Evolutionary conservation across 345 rosid genomes (phyloP).

Genomic region (Psidium guajava): DNA sequence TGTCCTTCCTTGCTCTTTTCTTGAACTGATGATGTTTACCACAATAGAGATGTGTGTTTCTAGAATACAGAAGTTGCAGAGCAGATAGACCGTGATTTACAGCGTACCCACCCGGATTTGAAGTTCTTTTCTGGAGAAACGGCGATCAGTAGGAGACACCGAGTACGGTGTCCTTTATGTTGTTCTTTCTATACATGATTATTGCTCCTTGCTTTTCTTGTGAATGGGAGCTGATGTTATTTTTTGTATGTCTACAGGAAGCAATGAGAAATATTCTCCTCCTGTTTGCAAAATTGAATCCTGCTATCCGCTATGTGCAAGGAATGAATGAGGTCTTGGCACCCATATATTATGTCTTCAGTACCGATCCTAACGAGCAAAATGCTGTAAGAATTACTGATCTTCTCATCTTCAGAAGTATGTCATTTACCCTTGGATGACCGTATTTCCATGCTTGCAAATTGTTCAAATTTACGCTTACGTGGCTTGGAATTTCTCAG

Average conservation of each 20-base stretch:
- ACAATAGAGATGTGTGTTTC: constrained; percentile 2
- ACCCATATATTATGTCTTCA: constrained; percentile 50
- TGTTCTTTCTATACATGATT: not conserved
- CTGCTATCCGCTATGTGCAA: constrained; percentile 65
- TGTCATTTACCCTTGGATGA: not conserved
- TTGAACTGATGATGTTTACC: constrained; percentile 1
- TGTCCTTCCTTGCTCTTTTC: not conserved
- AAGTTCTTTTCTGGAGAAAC: constrained; percentile 58
- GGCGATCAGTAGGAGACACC: constrained; percentile 39
- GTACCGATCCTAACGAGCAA: constrained; percentile 37
- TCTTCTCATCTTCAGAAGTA: not conserved
- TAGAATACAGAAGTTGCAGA: constrained; percentile 58
- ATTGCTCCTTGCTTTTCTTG: not conserved
- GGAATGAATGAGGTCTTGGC: constrained; percentile 85
- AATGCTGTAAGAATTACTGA: constrained; percentile 39
- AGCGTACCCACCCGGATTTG: constrained; percentile 61
- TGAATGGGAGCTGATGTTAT: not conserved
- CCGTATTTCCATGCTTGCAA: not conserved
- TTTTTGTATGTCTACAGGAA: constrained; percentile 21
- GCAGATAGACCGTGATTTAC: constrained; percentile 69
- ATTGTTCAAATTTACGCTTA: not conserved
- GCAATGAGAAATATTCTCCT: constrained; percentile 66
- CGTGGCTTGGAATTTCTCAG: not conserved
- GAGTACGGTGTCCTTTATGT: constrained; percentile 17
- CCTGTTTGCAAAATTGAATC: constrained; percentile 61